Percentiles rank a stretch among this genome's conserved stretches.
Conservation (phyloP, 352 stramenopile genomes). For the Phytophthora rubi region DNA sequence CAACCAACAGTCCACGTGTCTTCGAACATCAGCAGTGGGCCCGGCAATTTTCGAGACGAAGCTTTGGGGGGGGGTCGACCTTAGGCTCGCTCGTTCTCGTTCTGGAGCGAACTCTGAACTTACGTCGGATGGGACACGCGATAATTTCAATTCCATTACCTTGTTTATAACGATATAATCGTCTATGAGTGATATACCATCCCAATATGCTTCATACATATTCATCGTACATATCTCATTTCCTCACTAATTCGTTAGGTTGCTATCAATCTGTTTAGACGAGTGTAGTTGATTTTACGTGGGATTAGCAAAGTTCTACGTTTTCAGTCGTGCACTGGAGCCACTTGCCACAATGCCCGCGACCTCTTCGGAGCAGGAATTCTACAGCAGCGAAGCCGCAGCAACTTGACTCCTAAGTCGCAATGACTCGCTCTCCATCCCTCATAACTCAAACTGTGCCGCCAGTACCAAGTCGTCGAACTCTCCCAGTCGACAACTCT, state of each 20-base stretch:
- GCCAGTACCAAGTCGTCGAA: background rate
- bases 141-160: background rate
- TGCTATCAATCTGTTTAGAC: background rate
- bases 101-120: constrained; percentile 3
- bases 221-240: background rate
- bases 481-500: background rate
- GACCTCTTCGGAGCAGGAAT: constrained; percentile 5
- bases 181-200: background rate
- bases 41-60: background rate
- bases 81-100: background rate
- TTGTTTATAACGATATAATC: background rate
- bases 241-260: background rate
- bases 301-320: constrained; percentile 1
- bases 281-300: background rate
- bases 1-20: background rate
- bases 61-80: background rate
- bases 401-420: background rate
- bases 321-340: background rate
- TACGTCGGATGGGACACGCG: background rate
- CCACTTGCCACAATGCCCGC: constrained; percentile 15
- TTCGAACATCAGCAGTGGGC: constrained; percentile 1
- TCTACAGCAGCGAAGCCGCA: background rate
- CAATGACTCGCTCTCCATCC: background rate
- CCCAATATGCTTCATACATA: background rate
- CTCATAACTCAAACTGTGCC: constrained; percentile 26